Percentiles rank a stretch among this genome's conserved stretches.
phyloP scores from a whole-genome alignment of 2,329 filamentous ascomycete species.

The Lasiodiplodia citricola region DNA sequence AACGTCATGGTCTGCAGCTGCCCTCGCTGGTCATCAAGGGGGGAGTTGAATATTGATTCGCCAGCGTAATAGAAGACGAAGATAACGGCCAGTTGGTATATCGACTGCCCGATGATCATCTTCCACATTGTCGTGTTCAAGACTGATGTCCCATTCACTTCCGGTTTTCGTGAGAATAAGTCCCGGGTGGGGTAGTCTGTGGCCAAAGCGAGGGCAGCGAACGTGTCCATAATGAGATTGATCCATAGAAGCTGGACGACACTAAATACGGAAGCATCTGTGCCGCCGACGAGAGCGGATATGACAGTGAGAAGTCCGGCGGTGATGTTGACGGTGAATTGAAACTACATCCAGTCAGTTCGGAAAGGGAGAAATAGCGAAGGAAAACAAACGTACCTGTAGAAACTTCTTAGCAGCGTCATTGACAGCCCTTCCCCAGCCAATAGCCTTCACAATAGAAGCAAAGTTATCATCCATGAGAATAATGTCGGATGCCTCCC shows the following conservation, averaged over 20 bases:
- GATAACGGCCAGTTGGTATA: slow-evolving; percentile 76
- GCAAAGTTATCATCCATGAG: slow-evolving; percentile 50
- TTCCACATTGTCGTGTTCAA: slow-evolving; percentile 82
- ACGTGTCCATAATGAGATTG: slow-evolving; percentile 88
- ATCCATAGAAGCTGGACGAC: slow-evolving; percentile 92
- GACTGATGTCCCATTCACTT: slow-evolving; percentile 77
- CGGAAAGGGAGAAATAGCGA: too few relatives aligned
- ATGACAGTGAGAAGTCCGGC: slow-evolving; percentile 82
- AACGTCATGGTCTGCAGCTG: slow-evolving; percentile 81
- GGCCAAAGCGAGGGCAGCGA: slow-evolving; percentile 87
- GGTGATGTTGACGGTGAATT: slow-evolving; percentile 81
- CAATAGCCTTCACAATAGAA: slow-evolving; percentile 49
- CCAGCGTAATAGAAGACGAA: slow-evolving; percentile 75
- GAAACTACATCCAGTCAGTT: slow-evolving; percentile 57
- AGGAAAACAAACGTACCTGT: too few relatives aligned
- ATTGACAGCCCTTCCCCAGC: slow-evolving; percentile 48
- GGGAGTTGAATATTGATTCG: slow-evolving; percentile 63
- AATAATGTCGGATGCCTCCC: slow-evolving; percentile 49
- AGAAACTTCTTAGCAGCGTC: slow-evolving; percentile 70
- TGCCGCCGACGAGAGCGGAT: slow-evolving; percentile 76
- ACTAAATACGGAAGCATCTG: slow-evolving; percentile 75
- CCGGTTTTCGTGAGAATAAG: slow-evolving; percentile 79
- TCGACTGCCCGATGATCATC: slow-evolving; percentile 77
- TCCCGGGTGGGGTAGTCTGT: slow-evolving; percentile 80
- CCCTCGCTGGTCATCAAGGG: slow-evolving; percentile 51